phyloP scores from a whole-genome alignment of 108 stramenopile species.

The Stephanodiscus triporus region DNA sequence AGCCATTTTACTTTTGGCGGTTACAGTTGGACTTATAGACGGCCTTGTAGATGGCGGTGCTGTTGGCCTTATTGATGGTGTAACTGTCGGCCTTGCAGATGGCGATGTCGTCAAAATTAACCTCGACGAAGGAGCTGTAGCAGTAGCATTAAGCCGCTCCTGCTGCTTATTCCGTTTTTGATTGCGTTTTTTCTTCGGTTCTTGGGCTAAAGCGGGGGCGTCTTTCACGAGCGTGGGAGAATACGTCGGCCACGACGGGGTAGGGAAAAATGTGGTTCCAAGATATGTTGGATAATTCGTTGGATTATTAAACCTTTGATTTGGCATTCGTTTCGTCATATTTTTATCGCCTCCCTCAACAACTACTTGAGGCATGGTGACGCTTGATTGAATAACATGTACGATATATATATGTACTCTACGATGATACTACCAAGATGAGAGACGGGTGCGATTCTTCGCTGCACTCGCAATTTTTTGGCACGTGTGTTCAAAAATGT shows the following conservation, averaged over 20 bases:
- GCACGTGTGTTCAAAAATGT: no score
- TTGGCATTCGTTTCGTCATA: not conserved
- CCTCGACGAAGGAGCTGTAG: no score
- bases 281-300: constrained; percentile 14
- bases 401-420: no score
- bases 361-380: not conserved
- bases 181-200: not conserved
- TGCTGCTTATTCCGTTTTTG: not conserved
- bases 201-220: not conserved
- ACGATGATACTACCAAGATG: not conserved
- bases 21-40: not conserved
- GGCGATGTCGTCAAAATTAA: not conserved
- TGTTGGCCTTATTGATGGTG: not conserved
- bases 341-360: not conserved
- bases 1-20: not conserved
- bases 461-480: no score
- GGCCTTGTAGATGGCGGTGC: not conserved
- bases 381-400: not conserved
- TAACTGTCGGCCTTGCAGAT: not conserved
- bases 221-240: not conserved
- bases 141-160: not conserved
- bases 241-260: constrained; percentile 2
- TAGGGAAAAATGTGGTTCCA: constrained; percentile 13
- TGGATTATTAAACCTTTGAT: not conserved
- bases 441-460: not conserved